phyloP scores from a whole-genome alignment of 805 yeast genomes.

The Teunomyces aglyptinius region DNA sequence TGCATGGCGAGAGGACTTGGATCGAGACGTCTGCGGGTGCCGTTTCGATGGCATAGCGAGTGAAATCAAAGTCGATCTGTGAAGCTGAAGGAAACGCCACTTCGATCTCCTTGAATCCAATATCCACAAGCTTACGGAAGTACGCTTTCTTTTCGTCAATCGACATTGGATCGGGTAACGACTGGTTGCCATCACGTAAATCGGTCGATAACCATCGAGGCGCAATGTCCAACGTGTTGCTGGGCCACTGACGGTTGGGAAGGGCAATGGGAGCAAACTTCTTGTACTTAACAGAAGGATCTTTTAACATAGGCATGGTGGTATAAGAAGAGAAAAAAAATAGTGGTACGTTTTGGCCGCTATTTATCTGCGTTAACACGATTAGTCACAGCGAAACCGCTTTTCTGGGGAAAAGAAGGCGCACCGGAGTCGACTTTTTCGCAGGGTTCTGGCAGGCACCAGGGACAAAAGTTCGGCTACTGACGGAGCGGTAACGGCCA shows the following conservation, averaged over 20 bases:
- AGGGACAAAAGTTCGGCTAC: conserved; percentile 1
- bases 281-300: conserved; percentile 63
- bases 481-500: conserved; percentile 6
- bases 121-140: conserved; percentile 62
- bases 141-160: conserved; percentile 71
- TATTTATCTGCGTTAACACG: not conserved
- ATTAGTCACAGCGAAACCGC: conserved; percentile 1
- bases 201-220: conserved; percentile 87
- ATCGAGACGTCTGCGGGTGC: conserved; percentile 77
- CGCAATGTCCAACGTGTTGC: conserved; percentile 52
- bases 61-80: conserved; percentile 77
- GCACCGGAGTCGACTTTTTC: not conserved
- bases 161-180: conserved; percentile 86
- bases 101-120: conserved; percentile 82
- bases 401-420: not conserved
- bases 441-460: not conserved
- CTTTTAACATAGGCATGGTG: conserved; percentile 41
- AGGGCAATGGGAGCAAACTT: conserved; percentile 55
- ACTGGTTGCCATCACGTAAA: conserved; percentile 80
- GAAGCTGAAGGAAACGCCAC: conserved; percentile 82
- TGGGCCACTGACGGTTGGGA: conserved; percentile 72
- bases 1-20: conserved; percentile 74
- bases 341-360: not conserved
- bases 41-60: conserved; percentile 67
- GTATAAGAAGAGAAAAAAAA: not conserved